Evolutionary conservation across 1,284 basidiomycete genomes (phyloP).

Genomic region (Ceratobasidium theobromae): DNA sequence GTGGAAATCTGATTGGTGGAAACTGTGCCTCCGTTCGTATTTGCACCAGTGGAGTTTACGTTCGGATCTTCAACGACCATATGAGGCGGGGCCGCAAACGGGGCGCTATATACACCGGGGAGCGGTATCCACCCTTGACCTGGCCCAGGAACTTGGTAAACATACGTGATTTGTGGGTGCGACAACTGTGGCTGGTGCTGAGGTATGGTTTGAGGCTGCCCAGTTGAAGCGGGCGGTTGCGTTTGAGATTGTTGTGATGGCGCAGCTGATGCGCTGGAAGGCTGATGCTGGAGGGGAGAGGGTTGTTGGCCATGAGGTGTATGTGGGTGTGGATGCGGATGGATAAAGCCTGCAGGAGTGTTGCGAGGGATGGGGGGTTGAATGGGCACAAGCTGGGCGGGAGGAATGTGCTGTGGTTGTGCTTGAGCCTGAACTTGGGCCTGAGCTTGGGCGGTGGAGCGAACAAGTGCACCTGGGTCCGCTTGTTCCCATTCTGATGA

Average conservation of each 20-base stretch:
- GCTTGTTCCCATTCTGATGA: conserved; percentile 17
- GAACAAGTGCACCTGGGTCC: conserved; percentile 6
- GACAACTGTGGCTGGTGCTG: background rate
- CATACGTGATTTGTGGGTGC: conserved; percentile 24
- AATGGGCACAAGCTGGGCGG: background rate
- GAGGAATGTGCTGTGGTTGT: background rate
- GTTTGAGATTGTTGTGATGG: background rate
- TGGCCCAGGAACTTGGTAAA: conserved; percentile 1
- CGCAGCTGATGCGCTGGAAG: background rate
- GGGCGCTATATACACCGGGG: background rate
- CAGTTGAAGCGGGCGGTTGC: background rate
- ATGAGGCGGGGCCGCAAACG: background rate
- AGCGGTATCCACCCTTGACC: conserved; percentile 18
- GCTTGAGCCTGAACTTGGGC: conserved; percentile 2
- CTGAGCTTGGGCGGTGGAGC: conserved; percentile 25
- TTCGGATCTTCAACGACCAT: conserved; percentile 13
- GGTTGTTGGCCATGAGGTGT: conserved; percentile 4
- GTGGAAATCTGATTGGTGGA: too few species aligned
- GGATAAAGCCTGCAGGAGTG: background rate
- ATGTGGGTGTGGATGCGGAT: conserved; percentile 2
- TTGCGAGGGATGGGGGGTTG: conserved; percentile 5
- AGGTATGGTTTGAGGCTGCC: background rate
- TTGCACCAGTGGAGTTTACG: background rate
- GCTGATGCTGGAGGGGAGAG: background rate
- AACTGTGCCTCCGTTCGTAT: background rate